A percentile compares a stretch with the other conserved stretches of the same genome.
These are phyloP conservation scores for Pyrenochaeta sp. DNA, from an alignment of 2,329 filamentous ascomycete genomes.

Conservation along the genomic window DNA sequence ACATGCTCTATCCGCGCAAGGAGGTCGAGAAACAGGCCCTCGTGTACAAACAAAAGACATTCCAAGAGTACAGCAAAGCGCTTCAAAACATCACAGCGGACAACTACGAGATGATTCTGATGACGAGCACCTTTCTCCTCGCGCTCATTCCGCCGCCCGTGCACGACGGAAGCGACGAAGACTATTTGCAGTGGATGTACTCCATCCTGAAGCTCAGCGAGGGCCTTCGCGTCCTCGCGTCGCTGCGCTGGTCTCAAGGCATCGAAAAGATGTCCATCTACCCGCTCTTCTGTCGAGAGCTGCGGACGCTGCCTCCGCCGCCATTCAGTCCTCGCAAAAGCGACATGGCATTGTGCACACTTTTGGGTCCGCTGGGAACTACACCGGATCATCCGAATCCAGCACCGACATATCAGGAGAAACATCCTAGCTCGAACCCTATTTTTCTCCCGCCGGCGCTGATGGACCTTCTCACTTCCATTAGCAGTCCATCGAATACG, in stretches of 20 bases:
- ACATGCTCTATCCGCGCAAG: slow-evolving; percentile 18
- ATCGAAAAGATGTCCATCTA: slow-evolving; percentile 42
- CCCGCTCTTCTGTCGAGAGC: slow-evolving; percentile 37
- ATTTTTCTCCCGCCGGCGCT: slow-evolving; percentile 41
- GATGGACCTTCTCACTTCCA: slow-evolving; percentile 26
- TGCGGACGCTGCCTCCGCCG: slow-evolving; percentile 37
- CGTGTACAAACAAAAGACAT: slow-evolving; percentile 37
- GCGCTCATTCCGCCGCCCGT: slow-evolving; percentile 27
- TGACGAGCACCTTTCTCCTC: slow-evolving; percentile 34
- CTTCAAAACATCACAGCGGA: slow-evolving; percentile 38
- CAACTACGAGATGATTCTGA: slow-evolving; percentile 41
- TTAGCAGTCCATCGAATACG: slow-evolving; percentile 16
- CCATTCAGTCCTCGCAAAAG: slow-evolving; percentile 19
- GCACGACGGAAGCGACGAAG: slow-evolving; percentile 6
- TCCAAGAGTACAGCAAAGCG: slow-evolving; percentile 33
- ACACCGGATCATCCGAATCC: slow-evolving; percentile 37
- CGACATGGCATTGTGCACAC: slow-evolving; percentile 20
- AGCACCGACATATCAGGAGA: slow-evolving; percentile 28
- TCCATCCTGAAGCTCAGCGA: slow-evolving; percentile 38
- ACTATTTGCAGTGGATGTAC: slow-evolving; percentile 32
- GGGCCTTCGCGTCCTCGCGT: slow-evolving; percentile 38
- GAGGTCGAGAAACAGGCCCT: slow-evolving; percentile 20
- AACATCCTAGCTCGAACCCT: slow-evolving; percentile 9
- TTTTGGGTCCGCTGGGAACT: slow-evolving; percentile 15
- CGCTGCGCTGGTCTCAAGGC: slow-evolving; percentile 37